A percentile compares a stretch with the other conserved stretches of the same genome.
Evolutionary conservation across 352 stramenopile genomes (phyloP).

Genomic region (Pythium biforme): DNA sequence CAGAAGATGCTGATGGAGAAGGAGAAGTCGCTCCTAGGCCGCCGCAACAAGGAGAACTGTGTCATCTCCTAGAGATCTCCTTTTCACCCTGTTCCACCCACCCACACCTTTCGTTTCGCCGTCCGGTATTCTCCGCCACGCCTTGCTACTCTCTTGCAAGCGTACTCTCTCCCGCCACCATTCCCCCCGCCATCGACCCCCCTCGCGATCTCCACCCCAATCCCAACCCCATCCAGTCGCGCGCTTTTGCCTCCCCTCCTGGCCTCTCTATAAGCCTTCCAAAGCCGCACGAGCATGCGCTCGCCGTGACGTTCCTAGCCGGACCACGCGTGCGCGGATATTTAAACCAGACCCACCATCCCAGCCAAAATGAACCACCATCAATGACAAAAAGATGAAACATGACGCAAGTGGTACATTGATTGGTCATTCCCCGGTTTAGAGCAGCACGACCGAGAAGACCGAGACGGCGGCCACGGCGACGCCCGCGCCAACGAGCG

Average conservation of each 20-base stretch:
- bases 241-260: neutral
- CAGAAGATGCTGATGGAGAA: slow-evolving; percentile 81
- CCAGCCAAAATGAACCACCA: neutral
- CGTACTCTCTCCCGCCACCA: slow-evolving; percentile 13
- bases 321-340: slow-evolving; percentile 24
- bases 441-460: slow-evolving; percentile 13
- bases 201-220: neutral
- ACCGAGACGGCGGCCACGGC: neutral
- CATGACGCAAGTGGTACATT: slow-evolving; percentile 3
- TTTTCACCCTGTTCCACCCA: neutral
- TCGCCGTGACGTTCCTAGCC: slow-evolving; percentile 8
- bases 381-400: neutral
- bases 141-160: slow-evolving; percentile 21
- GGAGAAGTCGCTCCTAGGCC: slow-evolving; percentile 66
- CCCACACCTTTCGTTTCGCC: neutral
- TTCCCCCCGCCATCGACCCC: neutral
- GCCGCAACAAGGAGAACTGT: slow-evolving; percentile 82
- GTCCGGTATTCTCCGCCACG: slow-evolving; percentile 7
- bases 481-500: slow-evolving; percentile 2
- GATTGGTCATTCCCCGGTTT: neutral
- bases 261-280: neutral
- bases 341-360: slow-evolving; percentile 20
- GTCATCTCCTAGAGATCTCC: slow-evolving; percentile 37
- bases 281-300: slow-evolving; percentile 19
- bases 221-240: slow-evolving; percentile 1